Evolutionary conservation across 1,284 basidiomycete genomes (phyloP).

Genomic region (Naganishia cerealis): DNA sequence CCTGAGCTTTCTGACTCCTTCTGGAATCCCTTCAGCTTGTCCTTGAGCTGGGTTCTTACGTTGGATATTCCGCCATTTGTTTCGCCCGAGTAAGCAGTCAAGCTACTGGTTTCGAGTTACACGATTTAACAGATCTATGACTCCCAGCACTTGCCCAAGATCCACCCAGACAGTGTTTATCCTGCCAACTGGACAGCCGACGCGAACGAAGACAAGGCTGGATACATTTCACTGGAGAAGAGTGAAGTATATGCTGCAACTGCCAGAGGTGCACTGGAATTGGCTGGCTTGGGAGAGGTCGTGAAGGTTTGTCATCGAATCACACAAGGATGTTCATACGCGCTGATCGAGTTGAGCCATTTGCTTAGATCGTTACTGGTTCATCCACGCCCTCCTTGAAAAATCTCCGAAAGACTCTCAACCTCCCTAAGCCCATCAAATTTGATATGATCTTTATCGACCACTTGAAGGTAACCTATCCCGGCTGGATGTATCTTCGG

Average conservation of each 20-base stretch:
- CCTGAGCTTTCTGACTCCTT: background rate
- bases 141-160: slow-evolving; percentile 39
- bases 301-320: slow-evolving; percentile 40
- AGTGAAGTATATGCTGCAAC: slow-evolving; percentile 44
- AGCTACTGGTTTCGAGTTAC: background rate
- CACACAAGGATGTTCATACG: background rate
- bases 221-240: slow-evolving; percentile 49
- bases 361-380: slow-evolving; percentile 42
- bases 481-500: too few relatives aligned
- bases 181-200: slow-evolving; percentile 41
- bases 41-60: slow-evolving; percentile 47
- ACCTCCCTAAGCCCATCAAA: slow-evolving; percentile 40
- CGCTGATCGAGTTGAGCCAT: background rate
- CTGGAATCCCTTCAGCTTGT: slow-evolving; percentile 37
- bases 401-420: slow-evolving; percentile 40
- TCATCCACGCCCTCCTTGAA: slow-evolving; percentile 42
- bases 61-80: slow-evolving; percentile 48
- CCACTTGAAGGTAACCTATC: slow-evolving; percentile 41
- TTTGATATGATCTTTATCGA: slow-evolving; percentile 51
- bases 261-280: slow-evolving; percentile 41
- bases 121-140: background rate
- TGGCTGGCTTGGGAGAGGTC: slow-evolving; percentile 44
- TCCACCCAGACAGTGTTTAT: slow-evolving; percentile 40
- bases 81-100: slow-evolving; percentile 42
- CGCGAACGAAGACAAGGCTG: slow-evolving; percentile 37